phyloP scores from a whole-genome alignment of 2,329 filamentous ascomycete species.

The Colletotrichum nymphaeae region DNA sequence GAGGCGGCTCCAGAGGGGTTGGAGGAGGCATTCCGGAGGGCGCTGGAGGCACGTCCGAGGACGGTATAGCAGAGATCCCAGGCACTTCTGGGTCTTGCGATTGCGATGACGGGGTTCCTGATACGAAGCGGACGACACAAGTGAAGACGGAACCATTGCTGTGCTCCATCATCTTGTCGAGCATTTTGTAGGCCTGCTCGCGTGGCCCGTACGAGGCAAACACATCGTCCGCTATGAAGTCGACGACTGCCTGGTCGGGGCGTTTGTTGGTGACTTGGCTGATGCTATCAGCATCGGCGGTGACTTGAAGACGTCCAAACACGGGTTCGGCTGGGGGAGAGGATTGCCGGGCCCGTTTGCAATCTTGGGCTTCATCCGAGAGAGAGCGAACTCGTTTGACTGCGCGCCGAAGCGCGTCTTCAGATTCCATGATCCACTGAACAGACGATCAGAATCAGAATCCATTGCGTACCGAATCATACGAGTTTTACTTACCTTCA shows the following conservation, averaged over 20 bases:
- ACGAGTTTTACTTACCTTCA: neutral
- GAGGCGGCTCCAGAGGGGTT: too few species aligned
- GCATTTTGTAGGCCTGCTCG: neutral
- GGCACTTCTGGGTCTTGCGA: too few species aligned
- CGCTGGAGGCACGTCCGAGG: too few species aligned
- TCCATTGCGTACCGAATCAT: neutral
- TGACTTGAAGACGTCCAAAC: neutral
- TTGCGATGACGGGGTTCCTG: too few species aligned
- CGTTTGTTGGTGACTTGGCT: neutral
- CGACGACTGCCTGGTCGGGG: neutral
- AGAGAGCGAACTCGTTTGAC: neutral
- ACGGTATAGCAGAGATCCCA: too few species aligned
- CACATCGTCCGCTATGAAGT: neutral
- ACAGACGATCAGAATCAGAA: neutral
- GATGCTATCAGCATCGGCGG: neutral
- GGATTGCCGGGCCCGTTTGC: neutral
- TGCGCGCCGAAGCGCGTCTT: neutral
- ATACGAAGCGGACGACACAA: neutral
- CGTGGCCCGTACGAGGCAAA: neutral
- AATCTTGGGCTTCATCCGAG: too few species aligned
- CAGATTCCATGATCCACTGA: neutral
- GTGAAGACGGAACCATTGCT: neutral
- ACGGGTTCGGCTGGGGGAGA: neutral
- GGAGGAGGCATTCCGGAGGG: too few species aligned
- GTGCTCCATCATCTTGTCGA: neutral